These are phyloP conservation scores for Torrubiella hemipterigena DNA, from an alignment of 2,329 filamentous ascomycete species.

Conservation along the genomic window DNA sequence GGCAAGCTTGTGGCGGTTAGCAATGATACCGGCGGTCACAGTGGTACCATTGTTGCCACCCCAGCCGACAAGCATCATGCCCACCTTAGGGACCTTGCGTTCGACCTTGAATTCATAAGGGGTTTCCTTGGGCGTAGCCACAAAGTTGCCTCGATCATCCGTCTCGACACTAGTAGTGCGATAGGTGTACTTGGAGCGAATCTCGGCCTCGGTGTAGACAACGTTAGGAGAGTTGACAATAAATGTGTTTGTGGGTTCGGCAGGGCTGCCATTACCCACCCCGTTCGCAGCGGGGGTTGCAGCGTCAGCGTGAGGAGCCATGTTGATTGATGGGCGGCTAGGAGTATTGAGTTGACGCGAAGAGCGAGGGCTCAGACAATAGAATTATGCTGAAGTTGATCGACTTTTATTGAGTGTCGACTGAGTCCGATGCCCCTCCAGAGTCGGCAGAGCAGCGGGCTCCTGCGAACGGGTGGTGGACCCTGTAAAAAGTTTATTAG, in stretches of 20 bases:
- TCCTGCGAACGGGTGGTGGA: conserved; percentile 93
- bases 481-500: conserved; percentile 34
- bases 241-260: conserved; percentile 54
- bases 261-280: conserved; percentile 40
- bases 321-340: too few relatives aligned
- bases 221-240: conserved; percentile 88
- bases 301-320: conserved; percentile 84
- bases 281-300: conserved; percentile 45
- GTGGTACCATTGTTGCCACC: conserved; percentile 98
- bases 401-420: conserved; percentile 42
- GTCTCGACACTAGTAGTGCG: conserved; percentile 77
- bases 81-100: conserved; percentile 82
- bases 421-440: conserved; percentile 67
- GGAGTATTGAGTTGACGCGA: conserved; percentile 15
- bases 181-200: conserved; percentile 92
- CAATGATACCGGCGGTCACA: conserved; percentile 92
- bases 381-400: conserved; percentile 13
- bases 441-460: conserved; percentile 84
- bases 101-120: conserved; percentile 97
- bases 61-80: conserved; percentile 95
- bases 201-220: conserved; percentile 74
- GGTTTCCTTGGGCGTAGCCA: conserved; percentile 78
- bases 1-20: conserved; percentile 72
- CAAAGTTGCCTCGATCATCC: conserved; percentile 60
- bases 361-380: conserved; percentile 11